Conservation (phyloP, 2,329 filamentous ascomycete species). For the Pseudocercospora cruenta region DNA sequence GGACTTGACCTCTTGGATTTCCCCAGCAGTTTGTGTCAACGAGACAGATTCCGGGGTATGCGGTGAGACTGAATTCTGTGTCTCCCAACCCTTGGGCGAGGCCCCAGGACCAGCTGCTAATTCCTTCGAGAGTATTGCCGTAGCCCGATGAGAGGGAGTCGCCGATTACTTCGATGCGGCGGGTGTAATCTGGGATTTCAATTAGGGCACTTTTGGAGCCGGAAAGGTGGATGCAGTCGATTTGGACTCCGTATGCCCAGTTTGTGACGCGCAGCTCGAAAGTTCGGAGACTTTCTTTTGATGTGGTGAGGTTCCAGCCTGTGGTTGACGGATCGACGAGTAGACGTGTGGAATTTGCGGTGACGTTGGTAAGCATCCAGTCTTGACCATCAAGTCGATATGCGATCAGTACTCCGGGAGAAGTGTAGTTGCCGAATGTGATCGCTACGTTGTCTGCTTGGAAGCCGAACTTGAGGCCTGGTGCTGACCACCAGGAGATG, state of each 20-base stretch:
- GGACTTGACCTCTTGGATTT: constrained; percentile 44
- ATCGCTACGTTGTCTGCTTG: constrained; percentile 57
- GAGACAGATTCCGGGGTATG: constrained; percentile 62
- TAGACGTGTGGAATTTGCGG: constrained; percentile 59
- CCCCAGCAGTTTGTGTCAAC: constrained; percentile 61
- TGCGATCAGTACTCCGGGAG: constrained; percentile 56
- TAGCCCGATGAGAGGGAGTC: constrained; percentile 58
- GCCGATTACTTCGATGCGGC: constrained; percentile 51
- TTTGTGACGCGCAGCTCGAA: constrained; percentile 66
- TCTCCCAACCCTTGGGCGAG: constrained; percentile 61
- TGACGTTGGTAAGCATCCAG: constrained; percentile 66
- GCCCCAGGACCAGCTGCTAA: constrained; percentile 61
- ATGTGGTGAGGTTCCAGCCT: constrained; percentile 49
- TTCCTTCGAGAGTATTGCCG: constrained; percentile 62
- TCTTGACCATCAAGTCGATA: constrained; percentile 63
- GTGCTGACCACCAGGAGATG: constrained; percentile 57
- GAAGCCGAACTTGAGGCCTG: constrained; percentile 60
- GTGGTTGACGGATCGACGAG: constrained; percentile 54
- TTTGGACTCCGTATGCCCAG: constrained; percentile 64
- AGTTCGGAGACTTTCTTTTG: constrained; percentile 48
- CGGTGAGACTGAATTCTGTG: constrained; percentile 62
- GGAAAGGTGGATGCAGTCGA: constrained; percentile 56
- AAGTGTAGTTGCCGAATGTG: constrained; percentile 58
- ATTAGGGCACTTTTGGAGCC: constrained; percentile 48
- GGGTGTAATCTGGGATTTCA: constrained; percentile 43